Conservation (phyloP, 495 filamentous ascomycete genomes). For the Penicillium flavigenum region DNA sequence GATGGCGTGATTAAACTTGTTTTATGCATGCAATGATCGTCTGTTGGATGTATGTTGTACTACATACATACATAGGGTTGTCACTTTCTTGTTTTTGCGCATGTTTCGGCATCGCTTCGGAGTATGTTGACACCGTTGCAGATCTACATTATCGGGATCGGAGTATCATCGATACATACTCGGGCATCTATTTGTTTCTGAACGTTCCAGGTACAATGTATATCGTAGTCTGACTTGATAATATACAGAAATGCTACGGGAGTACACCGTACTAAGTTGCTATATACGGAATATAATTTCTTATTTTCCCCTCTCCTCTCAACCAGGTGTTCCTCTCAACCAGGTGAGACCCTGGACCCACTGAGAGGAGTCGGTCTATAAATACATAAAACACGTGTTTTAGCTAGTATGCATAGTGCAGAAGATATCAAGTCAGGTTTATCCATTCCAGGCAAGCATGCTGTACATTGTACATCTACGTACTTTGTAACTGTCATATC, state of each 20-base stretch:
- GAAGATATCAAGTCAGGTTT: neutral
- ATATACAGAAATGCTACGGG: too few relatives aligned
- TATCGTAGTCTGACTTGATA: neutral
- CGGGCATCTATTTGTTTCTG: neutral
- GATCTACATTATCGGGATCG: conserved; percentile 8
- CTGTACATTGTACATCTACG: neutral
- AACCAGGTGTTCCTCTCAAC: neutral
- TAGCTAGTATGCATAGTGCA: neutral
- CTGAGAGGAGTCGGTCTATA: neutral
- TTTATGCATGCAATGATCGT: neutral
- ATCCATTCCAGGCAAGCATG: neutral
- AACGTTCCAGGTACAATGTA: neutral
- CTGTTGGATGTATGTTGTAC: neutral
- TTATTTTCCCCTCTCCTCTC: neutral
- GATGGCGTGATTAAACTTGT: conserved; percentile 5
- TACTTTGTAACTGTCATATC: neutral
- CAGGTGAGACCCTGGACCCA: conserved; percentile 17
- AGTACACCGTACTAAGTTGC: too few relatives aligned
- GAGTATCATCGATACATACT: neutral
- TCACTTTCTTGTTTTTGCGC: neutral
- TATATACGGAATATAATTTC: neutral
- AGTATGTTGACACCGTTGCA: conserved; percentile 3
- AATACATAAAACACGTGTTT: neutral
- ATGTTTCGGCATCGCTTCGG: too few relatives aligned
- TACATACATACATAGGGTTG: neutral